Base-by-base conservation (phyloP, 345 rosid species). In the Salix brachista region DNA sequence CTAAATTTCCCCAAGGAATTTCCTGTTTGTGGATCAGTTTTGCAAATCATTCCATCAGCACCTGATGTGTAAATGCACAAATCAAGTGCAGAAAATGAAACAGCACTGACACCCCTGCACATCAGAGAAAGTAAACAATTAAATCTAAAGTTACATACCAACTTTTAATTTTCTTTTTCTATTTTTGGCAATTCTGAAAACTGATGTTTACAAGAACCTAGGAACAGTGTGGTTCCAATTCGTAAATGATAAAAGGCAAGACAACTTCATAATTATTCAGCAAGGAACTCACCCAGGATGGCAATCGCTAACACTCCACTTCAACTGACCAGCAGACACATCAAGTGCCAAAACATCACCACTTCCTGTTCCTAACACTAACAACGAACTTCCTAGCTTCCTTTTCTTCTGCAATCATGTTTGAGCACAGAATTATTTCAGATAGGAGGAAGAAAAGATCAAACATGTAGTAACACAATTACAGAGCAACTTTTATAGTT, bases 271-370 rank as follows among this genome's bases (percentile, higher is more conserved):
- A 62, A 26, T n/a, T 12, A 62, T 46, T 12, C 50, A 46, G 50
- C 17, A 71, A 62, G 65, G 72, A 50, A 83, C 92, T 72, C 72
- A 96, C 99, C 99, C 98, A 12, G 99, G 95, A 88, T 96, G 97
- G 80, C 97, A 96, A 77, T 96, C 99, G 74, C 81, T 85, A 30
- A 91, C 78, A 69, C 86, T 90, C 98, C 99, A 96, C 82, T 88
- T 92, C 68, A 92, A 83, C 80, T 89, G 96, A 85, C 99, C 98
- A 81, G 95, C 87, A 80, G 97, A 81, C 11, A 96, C 94, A 83
- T 93, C 98, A 52, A 96, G 90, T n/a, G 98, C 98, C 78, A 93
- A 83, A 66, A 96, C 90, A 83, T 93, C 98, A 61, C 95, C 98
- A 70, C 98, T 89, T 76, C 97, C 97, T 0, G 97, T 93, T 77